Base-by-base conservation (phyloP, 768 basidiomycete species). In the Sistotremastrum suecicum region DNA sequence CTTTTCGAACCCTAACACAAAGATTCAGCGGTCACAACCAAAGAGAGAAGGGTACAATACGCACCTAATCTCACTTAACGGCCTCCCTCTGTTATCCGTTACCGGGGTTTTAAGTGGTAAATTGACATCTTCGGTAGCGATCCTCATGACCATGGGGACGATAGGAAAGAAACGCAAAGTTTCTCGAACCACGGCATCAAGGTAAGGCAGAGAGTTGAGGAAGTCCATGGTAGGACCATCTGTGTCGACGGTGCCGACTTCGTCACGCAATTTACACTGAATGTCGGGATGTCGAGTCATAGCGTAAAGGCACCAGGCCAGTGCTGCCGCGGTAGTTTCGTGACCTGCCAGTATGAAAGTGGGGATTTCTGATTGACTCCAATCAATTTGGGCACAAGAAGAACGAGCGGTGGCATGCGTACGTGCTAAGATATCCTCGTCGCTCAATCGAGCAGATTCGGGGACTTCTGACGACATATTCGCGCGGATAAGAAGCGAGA, bases 401-500 rank as follows among this genome's bases (percentile, higher is more conserved):
- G 37, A 9, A 7, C 29, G 7, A 36, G 32, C 6, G 31, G 28
- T 38, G 59, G 42, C 29, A 31, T 33, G 63, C 75, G 47, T 51
- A 80, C 69, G 73, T 5, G 65, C 64, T 2, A 80, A 48, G 10
- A 84, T 75, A 49, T 83, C 81, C 31, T 68, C 67, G 46, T 84
- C 81, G 0, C 69, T 68, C 61, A 84, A 61, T 34, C 63, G 62
- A 54, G 80, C 77, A 39, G 52, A 62, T 4, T 71, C 70, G 0
- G 72, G 70, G 3, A 78, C 52, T 54, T 83, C 76, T 1, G 68
- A 70, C 0, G 75, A 70, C 62, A 78, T 70, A 55, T 83, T 84
- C 3, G 80, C 80, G 47, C 68, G 67, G 39, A 83, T 63, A 3
- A 83, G 63, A 30, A 81, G 53, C 0, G 74, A 75, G 3, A 83